Conservation (phyloP, 192 early-diverging fungal genomes). For the Dissophora globulifera region DNA sequence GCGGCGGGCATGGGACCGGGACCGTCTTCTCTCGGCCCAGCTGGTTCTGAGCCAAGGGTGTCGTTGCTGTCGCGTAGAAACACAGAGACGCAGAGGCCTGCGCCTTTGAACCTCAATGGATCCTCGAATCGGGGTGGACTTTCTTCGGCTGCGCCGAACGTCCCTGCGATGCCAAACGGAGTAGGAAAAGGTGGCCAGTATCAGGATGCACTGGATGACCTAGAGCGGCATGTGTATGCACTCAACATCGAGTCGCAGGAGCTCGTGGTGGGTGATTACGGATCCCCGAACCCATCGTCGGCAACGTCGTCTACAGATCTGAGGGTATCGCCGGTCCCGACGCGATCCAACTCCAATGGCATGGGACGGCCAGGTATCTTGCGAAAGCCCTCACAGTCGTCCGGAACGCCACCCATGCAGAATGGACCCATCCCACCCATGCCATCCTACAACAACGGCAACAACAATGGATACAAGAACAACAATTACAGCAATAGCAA, state of each 20-base stretch:
- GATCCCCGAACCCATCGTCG: background rate
- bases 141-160: conserved; percentile 8
- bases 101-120: conserved; percentile 27
- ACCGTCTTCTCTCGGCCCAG: conserved; percentile 24
- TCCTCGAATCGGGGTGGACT: conserved; percentile 21
- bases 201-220: conserved; percentile 40
- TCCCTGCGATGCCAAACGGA: background rate
- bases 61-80: conserved; percentile 43
- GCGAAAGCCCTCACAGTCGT: conserved; percentile 1
- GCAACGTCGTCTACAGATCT: conserved; percentile 12
- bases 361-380: conserved; percentile 17
- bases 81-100: conserved; percentile 35
- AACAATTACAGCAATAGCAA: background rate
- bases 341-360: conserved; percentile 32
- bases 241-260: conserved; percentile 42
- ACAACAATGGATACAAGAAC: background rate
- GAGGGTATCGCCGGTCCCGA: conserved; percentile 17
- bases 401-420: background rate
- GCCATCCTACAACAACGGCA: background rate
- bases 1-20: conserved; percentile 13
- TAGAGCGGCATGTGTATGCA: conserved; percentile 44
- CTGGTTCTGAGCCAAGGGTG: conserved; percentile 27
- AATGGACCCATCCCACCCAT: background rate
- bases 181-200: conserved; percentile 14
- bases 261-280: background rate